phyloP scores from a whole-genome alignment of 2,329 filamentous ascomycete genomes.

The Dothistroma pini region DNA sequence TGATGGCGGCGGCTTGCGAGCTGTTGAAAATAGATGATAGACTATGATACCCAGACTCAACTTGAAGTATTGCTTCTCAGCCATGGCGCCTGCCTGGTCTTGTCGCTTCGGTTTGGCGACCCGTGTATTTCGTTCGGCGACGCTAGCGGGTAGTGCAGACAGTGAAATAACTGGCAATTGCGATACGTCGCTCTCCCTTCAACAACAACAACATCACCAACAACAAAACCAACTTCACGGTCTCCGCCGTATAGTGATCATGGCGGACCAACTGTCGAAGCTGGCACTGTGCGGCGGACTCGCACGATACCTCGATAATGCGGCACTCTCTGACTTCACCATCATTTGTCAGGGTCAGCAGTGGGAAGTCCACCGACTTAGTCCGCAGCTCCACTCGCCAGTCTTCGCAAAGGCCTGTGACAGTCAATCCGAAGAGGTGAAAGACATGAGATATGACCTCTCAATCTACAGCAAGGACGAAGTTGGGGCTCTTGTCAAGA shows the following conservation, averaged over 20 bases:
- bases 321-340: neutral
- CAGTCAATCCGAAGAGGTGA: too few species aligned
- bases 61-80: neutral
- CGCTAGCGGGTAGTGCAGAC: neutral
- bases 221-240: neutral
- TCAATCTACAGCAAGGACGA: too few species aligned
- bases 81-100: constrained; percentile 1
- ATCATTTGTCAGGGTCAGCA: neutral
- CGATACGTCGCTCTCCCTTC: neutral
- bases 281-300: neutral
- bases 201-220: too few species aligned
- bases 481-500: too few species aligned
- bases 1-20: constrained; percentile 6
- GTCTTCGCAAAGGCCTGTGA: too few species aligned
- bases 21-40: constrained; percentile 12
- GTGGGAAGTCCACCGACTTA: neutral
- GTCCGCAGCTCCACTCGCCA: too few species aligned
- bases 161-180: neutral
- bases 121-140: neutral
- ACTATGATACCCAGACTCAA: constrained; percentile 13
- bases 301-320: neutral
- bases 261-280: neutral
- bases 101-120: neutral
- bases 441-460: too few species aligned
- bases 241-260: neutral